Percentiles rank a stretch among this genome's conserved stretches.
phyloP scores from a whole-genome alignment of 805 yeast genomes.

The Priceomyces medius region DNA sequence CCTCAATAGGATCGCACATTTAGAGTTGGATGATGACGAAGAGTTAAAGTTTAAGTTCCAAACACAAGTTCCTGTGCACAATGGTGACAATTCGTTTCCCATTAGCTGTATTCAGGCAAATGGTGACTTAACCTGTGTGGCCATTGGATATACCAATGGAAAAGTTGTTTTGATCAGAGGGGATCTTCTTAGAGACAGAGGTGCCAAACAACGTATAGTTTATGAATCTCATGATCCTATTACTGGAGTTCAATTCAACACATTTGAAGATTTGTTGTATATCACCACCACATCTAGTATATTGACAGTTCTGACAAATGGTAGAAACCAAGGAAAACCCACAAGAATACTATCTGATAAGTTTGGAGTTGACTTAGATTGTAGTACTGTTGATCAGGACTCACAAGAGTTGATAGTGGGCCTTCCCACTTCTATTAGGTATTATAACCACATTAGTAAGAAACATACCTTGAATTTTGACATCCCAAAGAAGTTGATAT shows the following conservation, averaged over 20 bases:
- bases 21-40: conserved; percentile 19
- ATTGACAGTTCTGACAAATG: conserved; percentile 70
- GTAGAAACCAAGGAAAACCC: conserved; percentile 71
- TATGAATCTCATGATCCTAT: conserved; percentile 77
- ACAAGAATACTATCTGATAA: conserved; percentile 44
- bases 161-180: conserved; percentile 80
- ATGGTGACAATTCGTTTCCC: conserved; percentile 78
- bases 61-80: conserved; percentile 60
- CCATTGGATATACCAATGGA: conserved; percentile 84
- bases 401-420: conserved; percentile 62
- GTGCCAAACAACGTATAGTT: conserved; percentile 80
- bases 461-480: conserved; percentile 56
- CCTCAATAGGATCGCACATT: conserved; percentile 46
- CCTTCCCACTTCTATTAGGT: conserved; percentile 58
- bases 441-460: conserved; percentile 57
- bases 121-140: conserved; percentile 58
- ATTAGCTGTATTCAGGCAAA: conserved; percentile 62
- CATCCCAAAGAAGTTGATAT: conserved; percentile 52
- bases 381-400: conserved; percentile 42
- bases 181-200: conserved; percentile 82
- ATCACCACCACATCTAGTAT: conserved; percentile 75
- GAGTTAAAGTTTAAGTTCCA: conserved; percentile 45
- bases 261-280: conserved; percentile 52
- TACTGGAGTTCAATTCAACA: conserved; percentile 67
- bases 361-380: conserved; percentile 50